These are phyloP conservation scores for Porogramme epimiltina DNA, from an alignment of 1,284 basidiomycete species.

Conservation along the genomic window DNA sequence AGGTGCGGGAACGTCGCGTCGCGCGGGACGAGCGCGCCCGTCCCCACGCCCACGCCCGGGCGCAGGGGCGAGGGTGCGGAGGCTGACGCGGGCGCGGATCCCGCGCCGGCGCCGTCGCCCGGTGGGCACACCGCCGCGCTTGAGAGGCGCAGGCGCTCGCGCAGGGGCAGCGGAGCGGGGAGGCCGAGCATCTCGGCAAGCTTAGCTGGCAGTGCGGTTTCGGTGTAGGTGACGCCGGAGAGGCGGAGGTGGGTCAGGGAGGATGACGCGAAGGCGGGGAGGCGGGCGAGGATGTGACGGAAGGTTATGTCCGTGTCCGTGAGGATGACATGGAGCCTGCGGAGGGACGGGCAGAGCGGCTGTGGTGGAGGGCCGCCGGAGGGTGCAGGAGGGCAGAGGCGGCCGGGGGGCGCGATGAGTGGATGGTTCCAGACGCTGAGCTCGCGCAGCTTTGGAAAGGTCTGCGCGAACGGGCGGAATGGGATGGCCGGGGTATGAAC, in stretches of 20 bases:
- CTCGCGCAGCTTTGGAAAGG: conserved; percentile 4
- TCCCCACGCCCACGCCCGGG: not conserved
- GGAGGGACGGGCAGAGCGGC: conserved; percentile 1
- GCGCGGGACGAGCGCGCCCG: conserved; percentile 1
- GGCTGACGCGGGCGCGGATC: no score
- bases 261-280: not conserved
- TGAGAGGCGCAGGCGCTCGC: not conserved
- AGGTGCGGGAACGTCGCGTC: conserved; percentile 5
- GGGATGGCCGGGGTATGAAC: not conserved
- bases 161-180: not conserved
- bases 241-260: conserved; percentile 10
- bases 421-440: conserved; percentile 11
- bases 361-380: not conserved
- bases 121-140: no score
- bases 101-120: no score
- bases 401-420: not conserved
- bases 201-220: not conserved
- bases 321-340: conserved; percentile 3
- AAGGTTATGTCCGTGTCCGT: not conserved
- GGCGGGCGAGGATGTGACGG: not conserved
- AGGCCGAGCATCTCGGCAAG: conserved; percentile 6
- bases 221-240: conserved; percentile 4
- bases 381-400: not conserved
- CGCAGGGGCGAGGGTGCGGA: no score
- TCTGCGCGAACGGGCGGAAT: not conserved